Evolutionary conservation across 192 early-diverging fungal species (phyloP).

Genomic region (Gamsiella multidivaricata): DNA sequence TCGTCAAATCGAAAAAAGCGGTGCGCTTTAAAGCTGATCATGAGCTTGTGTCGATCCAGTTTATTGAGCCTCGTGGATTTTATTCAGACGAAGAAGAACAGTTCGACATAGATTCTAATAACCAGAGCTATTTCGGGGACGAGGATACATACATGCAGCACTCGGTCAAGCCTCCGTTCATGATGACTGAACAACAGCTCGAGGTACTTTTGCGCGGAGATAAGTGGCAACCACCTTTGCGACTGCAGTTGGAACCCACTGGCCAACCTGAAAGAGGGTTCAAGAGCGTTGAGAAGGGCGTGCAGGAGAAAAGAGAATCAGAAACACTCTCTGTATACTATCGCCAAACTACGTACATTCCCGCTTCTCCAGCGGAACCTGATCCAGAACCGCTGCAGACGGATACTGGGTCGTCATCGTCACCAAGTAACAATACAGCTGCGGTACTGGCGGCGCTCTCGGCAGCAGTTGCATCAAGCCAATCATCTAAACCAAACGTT

Average conservation of each 20-base stretch:
- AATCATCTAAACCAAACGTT: neutral
- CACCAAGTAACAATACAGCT: neutral
- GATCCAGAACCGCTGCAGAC: conserved; percentile 12
- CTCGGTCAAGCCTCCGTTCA: conserved; percentile 3
- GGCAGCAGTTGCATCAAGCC: conserved; percentile 2
- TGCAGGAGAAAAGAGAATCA: conserved; percentile 28
- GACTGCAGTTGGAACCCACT: neutral
- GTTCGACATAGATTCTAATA: neutral
- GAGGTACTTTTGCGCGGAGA: conserved; percentile 2
- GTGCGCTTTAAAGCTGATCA: conserved; percentile 23
- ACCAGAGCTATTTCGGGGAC: too few relatives aligned
- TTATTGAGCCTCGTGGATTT: neutral
- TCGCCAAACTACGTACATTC: conserved; percentile 24
- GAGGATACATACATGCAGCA: too few relatives aligned
- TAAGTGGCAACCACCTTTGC: conserved; percentile 12
- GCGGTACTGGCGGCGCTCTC: conserved; percentile 10
- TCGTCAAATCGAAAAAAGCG: conserved; percentile 6
- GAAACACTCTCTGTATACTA: conserved; percentile 36
- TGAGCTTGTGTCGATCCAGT: conserved; percentile 7
- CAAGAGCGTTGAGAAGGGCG: conserved; percentile 14
- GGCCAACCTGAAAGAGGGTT: conserved; percentile 1
- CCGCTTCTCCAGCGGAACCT: conserved; percentile 37
- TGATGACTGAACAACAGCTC: neutral
- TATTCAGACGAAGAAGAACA: neutral
- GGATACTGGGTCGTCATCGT: neutral